Base-by-base conservation (phyloP, 805 yeast species). In the Cyberlindnera americana region DNA sequence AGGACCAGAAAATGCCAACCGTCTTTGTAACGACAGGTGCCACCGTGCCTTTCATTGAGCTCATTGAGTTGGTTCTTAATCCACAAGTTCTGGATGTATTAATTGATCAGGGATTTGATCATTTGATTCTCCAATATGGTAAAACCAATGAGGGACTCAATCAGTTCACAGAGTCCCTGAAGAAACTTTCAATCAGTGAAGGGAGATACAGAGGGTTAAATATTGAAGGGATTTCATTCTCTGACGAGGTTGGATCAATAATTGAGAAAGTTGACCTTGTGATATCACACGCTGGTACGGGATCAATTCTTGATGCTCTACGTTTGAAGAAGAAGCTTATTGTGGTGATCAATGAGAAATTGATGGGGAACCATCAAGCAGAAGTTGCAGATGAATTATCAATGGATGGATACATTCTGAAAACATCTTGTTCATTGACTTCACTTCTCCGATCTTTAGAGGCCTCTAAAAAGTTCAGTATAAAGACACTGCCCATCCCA, bases 251-350 rank as follows among this genome's bases (percentile, higher is more conserved):
- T 19, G 54, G 50, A 3, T 52, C 60, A 0, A 67, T 70, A 41
- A 74, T 87, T 3, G 33, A 49, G 0, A 27, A 54, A 1, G 67
- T 80, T 2, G 77, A 78, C 36, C 49, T 87, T 30, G 85, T 91
- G 10, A 72, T 93, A 11, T 80, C 96, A 0, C 98, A 93, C 58
- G 97, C 95, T 13, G 83, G 84, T 1, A 87, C 98, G 0, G 99
- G 99, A 2, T 86, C 96, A 0, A 84, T 91, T 7, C 60, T 93
- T 19, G 99, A 91, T 53, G 72, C 85, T 0, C 60, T 88, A 26
- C 68, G 93, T 17, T 41, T 61, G 13, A 38, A 61, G 1, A 81
- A 77, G 54, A 76, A 73, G 18, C 62, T 88, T 40, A 64, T 90
- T 1, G 89, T 84, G 6, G 82, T 88, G 21, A 75, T 80, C 8